Percentiles rank a stretch among this genome's conserved stretches.
Conservation (phyloP, 306 rosid genomes). For the Quillaja saponaria region DNA sequence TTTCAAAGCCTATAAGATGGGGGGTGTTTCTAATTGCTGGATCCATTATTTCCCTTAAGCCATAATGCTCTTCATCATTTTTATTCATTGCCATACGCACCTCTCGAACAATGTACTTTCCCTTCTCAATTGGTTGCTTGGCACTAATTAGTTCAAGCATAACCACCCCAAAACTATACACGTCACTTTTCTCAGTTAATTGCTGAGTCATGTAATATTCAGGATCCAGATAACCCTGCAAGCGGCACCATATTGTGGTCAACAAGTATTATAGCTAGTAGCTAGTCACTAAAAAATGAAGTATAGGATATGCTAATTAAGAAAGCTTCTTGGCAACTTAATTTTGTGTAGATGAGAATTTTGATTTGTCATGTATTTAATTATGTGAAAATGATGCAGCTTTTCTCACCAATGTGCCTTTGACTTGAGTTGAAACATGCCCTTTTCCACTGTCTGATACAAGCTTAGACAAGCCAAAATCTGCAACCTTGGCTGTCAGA, state of each 20-base stretch:
- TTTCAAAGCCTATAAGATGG: slow-evolving; percentile 55
- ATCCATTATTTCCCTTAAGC: slow-evolving; percentile 69
- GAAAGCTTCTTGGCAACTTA: no score
- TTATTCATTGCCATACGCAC: slow-evolving; percentile 47
- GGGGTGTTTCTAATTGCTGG: slow-evolving; percentile 53
- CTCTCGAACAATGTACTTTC: slow-evolving; percentile 82
- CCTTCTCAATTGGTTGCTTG: slow-evolving; percentile 82
- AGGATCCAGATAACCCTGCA: slow-evolving; percentile 94
- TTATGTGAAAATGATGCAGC: no score
- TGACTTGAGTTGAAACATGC: slow-evolving; percentile 91
- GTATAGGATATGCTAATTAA: no score
- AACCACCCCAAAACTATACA: slow-evolving; percentile 89
- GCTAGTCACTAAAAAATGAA: no score
- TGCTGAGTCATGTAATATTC: slow-evolving; percentile 96
- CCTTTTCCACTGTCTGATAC: slow-evolving; percentile 74
- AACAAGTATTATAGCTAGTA: slow-evolving; percentile 11
- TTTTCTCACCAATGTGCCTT: slow-evolving; percentile 91
- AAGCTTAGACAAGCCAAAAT: slow-evolving; percentile 91
- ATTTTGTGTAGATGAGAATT: no score
- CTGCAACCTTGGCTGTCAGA: slow-evolving; percentile 91
- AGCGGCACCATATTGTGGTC: slow-evolving; percentile 13
- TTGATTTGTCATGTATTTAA: no score
- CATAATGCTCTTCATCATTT: slow-evolving; percentile 60
- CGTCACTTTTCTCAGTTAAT: slow-evolving; percentile 84
- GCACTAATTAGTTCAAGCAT: slow-evolving; percentile 85